Base-by-base conservation (phyloP, 148 eudicot genomes). In the Dysphania ambrosioides region DNA sequence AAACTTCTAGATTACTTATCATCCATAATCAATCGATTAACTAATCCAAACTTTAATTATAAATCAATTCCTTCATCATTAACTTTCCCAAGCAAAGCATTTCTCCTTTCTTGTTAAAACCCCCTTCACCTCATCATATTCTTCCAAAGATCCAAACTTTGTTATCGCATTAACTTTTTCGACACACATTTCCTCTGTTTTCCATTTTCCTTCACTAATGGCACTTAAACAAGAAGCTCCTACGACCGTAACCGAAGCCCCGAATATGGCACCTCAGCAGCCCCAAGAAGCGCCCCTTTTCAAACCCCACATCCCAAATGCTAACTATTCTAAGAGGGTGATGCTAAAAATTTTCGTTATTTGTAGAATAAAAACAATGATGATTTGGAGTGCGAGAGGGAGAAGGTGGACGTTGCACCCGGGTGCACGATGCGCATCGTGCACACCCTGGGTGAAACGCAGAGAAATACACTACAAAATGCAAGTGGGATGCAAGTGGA, bases 311-410 rank as follows among this genome's bases (percentile, higher is more conserved):
- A 24, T 87, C 36, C 58, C 82, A 66, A 72, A 61, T 55, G 85
- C 90, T 11, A 92, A 77, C 56, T 92, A 92, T 81, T 77, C 97
- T 47, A 82, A 87, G 68, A 87, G 97, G 83, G 90, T 83, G 8
- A 56, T 89, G 64, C 68, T 95, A 36, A 89, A 87, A 80, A 77
- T n/a, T n/a, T n/a, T n/a, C n/a, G n/a, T n/a, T n/a, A n/a, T n/a
- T n/a, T n/a, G n/a, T n/a, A n/a, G n/a, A n/a, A n/a, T n/a, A n/a
- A n/a, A n/a, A n/a, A n/a, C n/a, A n/a, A n/a, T n/a, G n/a, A n/a
- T n/a, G n/a, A n/a, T n/a, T n/a, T n/a, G n/a, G n/a, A n/a, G n/a
- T n/a, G n/a, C n/a, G n/a, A n/a, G n/a, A n/a, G n/a, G n/a, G n/a
- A n/a, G n/a, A n/a, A n/a, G n/a, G n/a, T n/a, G n/a, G n/a, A n/a